Evolutionary conservation across 1,284 basidiomycete species (phyloP).

Genomic region (Pascua sp.): DNA sequence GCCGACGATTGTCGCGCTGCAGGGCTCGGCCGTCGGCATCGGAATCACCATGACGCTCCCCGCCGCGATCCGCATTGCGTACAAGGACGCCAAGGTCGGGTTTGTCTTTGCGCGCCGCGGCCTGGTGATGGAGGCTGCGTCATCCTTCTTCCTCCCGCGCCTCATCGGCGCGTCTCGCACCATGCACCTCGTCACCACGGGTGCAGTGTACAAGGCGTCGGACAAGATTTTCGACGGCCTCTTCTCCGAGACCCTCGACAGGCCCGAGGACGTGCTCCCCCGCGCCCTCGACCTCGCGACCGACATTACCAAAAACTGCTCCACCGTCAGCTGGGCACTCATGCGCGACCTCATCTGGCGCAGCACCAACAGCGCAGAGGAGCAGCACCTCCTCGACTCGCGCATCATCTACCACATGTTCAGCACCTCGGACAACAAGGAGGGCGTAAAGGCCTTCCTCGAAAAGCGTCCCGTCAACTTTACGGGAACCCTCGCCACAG

Average conservation of each 20-base stretch:
- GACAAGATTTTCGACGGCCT: conserved; percentile 11
- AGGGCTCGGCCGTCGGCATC: conserved; percentile 17
- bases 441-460: conserved; percentile 17
- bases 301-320: conserved; percentile 13
- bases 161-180: conserved; percentile 9
- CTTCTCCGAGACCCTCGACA: conserved; percentile 15
- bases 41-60: conserved; percentile 21
- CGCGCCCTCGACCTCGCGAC: conserved; percentile 14
- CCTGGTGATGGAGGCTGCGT: conserved; percentile 16
- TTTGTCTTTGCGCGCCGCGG: conserved; percentile 21
- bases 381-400: conserved; percentile 21
- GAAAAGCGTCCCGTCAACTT: conserved; percentile 19
- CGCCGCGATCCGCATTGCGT: conserved; percentile 16
- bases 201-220: conserved; percentile 7
- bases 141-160: conserved; percentile 18
- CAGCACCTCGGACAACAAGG: conserved; percentile 11
- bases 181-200: conserved; percentile 14
- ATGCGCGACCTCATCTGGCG: conserved; percentile 16
- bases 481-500: conserved; percentile 5
- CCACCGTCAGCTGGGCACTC: conserved; percentile 6
- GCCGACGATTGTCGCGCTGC: conserved; percentile 17
- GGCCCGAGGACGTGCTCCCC: conserved; percentile 9
- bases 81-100: conserved; percentile 17
- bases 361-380: conserved; percentile 9
- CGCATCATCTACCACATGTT: conserved; percentile 13